Evolutionary conservation across 1,284 basidiomycete species (phyloP).

Genomic region (Ceratobasidium papillatum): DNA sequence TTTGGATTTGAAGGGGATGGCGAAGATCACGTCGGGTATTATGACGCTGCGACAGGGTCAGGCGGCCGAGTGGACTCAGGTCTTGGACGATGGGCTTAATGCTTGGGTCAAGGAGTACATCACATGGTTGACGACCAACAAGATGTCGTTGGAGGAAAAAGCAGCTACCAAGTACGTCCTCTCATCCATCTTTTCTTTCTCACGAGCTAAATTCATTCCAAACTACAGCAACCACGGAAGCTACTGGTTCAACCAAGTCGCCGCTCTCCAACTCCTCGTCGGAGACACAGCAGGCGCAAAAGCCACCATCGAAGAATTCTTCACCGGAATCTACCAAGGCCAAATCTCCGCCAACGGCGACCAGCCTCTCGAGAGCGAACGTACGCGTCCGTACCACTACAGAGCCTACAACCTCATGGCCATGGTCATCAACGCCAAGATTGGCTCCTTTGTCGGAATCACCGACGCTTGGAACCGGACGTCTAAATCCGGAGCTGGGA

Average conservation of each 20-base stretch:
- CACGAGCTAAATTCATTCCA: not conserved
- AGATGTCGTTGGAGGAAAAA: constrained; percentile 47
- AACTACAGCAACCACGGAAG: constrained; percentile 46
- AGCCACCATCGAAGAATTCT: constrained; percentile 56
- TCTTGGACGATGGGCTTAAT: constrained; percentile 46
- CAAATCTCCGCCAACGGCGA: constrained; percentile 63
- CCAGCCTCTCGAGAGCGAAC: constrained; percentile 58
- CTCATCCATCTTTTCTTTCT: not conserved
- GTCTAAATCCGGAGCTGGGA: constrained; percentile 60
- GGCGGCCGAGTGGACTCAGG: constrained; percentile 46
- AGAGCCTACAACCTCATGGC: constrained; percentile 49
- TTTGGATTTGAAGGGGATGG: constrained; percentile 48
- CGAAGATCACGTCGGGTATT: constrained; percentile 48
- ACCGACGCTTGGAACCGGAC: constrained; percentile 59
- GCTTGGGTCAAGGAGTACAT: constrained; percentile 48
- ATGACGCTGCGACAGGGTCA: constrained; percentile 46
- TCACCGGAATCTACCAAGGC: constrained; percentile 58
- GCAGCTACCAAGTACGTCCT: constrained; percentile 46
- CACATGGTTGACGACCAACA: constrained; percentile 47
- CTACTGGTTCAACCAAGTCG: constrained; percentile 58
- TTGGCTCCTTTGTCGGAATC: constrained; percentile 60
- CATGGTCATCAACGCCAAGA: constrained; percentile 57
- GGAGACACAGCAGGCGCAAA: constrained; percentile 58
- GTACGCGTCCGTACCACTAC: constrained; percentile 43
- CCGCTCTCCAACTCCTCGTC: constrained; percentile 60